These are phyloP conservation scores for Coemansia sp. DNA, from an alignment of 192 early-diverging fungal species.

Conservation along the genomic window DNA sequence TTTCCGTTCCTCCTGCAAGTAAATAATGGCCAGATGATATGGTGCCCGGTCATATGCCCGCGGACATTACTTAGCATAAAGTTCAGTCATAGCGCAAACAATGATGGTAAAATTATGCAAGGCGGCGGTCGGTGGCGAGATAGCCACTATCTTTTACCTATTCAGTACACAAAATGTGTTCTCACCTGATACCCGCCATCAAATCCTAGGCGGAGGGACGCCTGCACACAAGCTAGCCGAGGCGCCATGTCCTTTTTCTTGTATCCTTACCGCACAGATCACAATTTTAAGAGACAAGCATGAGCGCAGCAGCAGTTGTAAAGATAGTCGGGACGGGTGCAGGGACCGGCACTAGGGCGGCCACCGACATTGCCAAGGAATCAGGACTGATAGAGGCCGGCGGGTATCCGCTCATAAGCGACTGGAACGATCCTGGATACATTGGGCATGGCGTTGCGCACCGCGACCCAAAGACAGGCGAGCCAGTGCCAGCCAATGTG, in stretches of 20 bases:
- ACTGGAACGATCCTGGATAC: conserved; percentile 46
- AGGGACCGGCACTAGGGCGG: conserved; percentile 40
- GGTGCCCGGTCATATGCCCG: background rate
- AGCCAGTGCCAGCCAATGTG: conserved; percentile 33
- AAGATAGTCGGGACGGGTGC: conserved; percentile 46
- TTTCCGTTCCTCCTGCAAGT: background rate
- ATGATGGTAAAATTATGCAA: background rate
- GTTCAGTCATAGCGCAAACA: background rate
- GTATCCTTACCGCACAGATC: no score
- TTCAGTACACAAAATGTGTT: no score
- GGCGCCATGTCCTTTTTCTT: no score
- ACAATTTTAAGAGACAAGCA: no score
- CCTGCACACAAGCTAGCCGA: no score
- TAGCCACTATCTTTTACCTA: no score
- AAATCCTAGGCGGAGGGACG: no score
- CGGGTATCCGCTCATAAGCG: conserved; percentile 41
- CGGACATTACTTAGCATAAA: background rate
- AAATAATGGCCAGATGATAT: background rate
- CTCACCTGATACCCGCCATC: no score
- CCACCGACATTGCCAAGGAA: conserved; percentile 48
- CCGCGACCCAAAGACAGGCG: conserved; percentile 51
- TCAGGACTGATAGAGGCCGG: conserved; percentile 35
- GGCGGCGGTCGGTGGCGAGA: no score
- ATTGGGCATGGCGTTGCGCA: conserved; percentile 50
- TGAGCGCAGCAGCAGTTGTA: conserved; percentile 5